Evolutionary conservation across 164 flowering plant genomes (phyloP).

Genomic region (Dillenia suffruticosa): DNA sequence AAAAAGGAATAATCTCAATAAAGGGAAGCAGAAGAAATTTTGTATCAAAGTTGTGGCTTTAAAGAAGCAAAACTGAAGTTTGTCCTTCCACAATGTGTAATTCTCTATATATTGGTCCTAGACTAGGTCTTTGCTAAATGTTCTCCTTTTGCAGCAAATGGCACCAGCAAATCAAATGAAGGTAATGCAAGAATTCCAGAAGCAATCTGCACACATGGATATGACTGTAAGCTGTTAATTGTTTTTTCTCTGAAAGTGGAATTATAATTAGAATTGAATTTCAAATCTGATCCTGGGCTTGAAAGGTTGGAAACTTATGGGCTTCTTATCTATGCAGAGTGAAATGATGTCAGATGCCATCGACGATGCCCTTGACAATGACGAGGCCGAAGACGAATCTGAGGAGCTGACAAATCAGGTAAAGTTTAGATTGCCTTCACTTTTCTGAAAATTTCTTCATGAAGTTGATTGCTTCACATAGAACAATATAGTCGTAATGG

Average conservation of each 20-base stretch:
- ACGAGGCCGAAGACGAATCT: constrained; percentile 95
- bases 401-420: constrained; percentile 97
- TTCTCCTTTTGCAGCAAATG: constrained; percentile 67
- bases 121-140: too few species aligned
- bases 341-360: constrained; percentile 99
- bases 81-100: too few species aligned
- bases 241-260: not conserved
- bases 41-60: too few species aligned
- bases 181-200: constrained; percentile 83
- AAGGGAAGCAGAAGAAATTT: too few species aligned
- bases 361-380: constrained; percentile 86
- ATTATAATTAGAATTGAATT: not conserved
- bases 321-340: constrained; percentile 42
- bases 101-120: too few species aligned
- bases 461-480: not conserved
- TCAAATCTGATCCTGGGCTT: constrained; percentile 3
- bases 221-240: constrained; percentile 70
- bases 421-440: constrained; percentile 6
- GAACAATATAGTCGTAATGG: too few species aligned
- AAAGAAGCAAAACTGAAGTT: too few species aligned
- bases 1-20: too few species aligned
- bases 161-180: constrained; percentile 76
- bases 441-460: not conserved
- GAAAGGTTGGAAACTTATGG: constrained; percentile 1
- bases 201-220: constrained; percentile 92